Evolutionary conservation across 2,329 filamentous ascomycete species (phyloP).

Genomic region (Dendryphion nanum): DNA sequence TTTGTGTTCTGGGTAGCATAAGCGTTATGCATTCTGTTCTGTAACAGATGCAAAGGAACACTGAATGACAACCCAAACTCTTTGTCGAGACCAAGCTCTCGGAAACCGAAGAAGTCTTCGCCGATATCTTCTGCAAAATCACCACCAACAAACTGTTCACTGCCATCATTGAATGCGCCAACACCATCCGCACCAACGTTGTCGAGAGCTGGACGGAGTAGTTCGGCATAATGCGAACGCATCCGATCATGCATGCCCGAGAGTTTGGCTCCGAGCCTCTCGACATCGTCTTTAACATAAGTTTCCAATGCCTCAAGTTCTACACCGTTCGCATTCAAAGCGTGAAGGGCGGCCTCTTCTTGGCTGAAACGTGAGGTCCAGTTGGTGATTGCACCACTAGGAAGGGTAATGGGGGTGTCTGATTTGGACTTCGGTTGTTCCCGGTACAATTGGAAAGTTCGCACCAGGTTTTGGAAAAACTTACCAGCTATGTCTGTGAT

Average conservation of each 20-base stretch:
- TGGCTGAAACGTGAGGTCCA: constrained; percentile 71
- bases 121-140: constrained; percentile 98
- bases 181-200: constrained; percentile 79
- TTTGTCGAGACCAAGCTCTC: constrained; percentile 85
- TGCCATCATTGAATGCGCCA: constrained; percentile 91
- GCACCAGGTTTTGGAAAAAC: constrained; percentile 82
- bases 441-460: constrained; percentile 76
- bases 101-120: constrained; percentile 99
- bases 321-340: constrained; percentile 78
- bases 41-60: constrained; percentile 89
- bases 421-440: constrained; percentile 75
- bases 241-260: constrained; percentile 88
- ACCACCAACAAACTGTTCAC: constrained; percentile 92
- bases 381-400: constrained; percentile 34
- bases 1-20: constrained; percentile 73
- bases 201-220: constrained; percentile 83
- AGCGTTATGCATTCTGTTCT: constrained; percentile 82
- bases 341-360: constrained; percentile 86
- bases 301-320: constrained; percentile 77
- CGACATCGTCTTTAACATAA: constrained; percentile 92
- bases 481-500: constrained; percentile 86
- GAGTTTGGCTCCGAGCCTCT: constrained; percentile 77
- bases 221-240: constrained; percentile 87
- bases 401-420: constrained; percentile 29
- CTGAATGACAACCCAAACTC: constrained; percentile 88